Evolutionary conservation across 768 basidiomycete genomes (phyloP).

Genomic region (Boletus subcaerulescens): DNA sequence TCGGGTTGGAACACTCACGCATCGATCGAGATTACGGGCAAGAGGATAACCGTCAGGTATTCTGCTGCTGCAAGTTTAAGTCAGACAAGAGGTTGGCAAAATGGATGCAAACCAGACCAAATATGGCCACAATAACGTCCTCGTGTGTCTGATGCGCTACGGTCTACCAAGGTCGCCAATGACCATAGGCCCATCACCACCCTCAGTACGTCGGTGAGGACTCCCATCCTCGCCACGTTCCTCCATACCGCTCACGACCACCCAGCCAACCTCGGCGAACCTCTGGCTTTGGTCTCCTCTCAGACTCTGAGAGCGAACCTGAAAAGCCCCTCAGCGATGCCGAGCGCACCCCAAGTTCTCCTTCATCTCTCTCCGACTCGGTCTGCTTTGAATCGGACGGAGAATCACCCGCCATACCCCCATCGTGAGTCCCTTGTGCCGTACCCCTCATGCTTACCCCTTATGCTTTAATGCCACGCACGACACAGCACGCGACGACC

Average conservation of each 20-base stretch:
- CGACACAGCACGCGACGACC: conserved; percentile 17
- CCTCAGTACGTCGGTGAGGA: conserved; percentile 41
- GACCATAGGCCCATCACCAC: too few relatives aligned
- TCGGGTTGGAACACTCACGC: too few relatives aligned
- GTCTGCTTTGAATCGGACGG: conserved; percentile 44
- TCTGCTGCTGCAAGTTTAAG: background rate
- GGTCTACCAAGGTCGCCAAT: conserved; percentile 50
- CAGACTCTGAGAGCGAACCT: conserved; percentile 43
- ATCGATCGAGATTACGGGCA: too few relatives aligned
- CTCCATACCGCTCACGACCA: background rate
- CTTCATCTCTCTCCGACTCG: conserved; percentile 39
- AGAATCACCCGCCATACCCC: conserved; percentile 31
- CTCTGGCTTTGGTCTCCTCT: conserved; percentile 54
- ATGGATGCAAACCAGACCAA: background rate
- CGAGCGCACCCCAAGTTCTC: conserved; percentile 29
- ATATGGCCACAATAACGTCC: background rate
- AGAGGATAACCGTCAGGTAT: too few relatives aligned
- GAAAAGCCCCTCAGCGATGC: conserved; percentile 37
- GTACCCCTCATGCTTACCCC: background rate
- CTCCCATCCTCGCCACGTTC: conserved; percentile 7
- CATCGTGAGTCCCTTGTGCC: conserved; percentile 34
- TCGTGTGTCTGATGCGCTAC: conserved; percentile 45
- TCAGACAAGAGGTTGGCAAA: too few relatives aligned
- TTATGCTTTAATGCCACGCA: background rate
- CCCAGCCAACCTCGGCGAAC: conserved; percentile 30